Evolutionary conservation across 2,329 filamentous ascomycete genomes (phyloP), one percentile per base, ranked within the genome.

Genomic region (Xylariaceae sp.): DNA sequence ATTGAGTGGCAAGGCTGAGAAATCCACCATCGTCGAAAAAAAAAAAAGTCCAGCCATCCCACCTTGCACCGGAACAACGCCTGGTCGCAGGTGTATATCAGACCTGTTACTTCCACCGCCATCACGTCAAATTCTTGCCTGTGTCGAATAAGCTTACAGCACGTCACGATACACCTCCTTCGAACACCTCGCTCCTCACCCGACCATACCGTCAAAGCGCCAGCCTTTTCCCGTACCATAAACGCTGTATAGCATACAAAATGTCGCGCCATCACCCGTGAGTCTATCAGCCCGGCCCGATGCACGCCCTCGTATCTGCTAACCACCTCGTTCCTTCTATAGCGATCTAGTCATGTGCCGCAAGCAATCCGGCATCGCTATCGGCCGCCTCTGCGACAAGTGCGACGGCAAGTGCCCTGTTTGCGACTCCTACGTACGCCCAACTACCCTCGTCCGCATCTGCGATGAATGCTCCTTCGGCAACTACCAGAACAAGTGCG

Each of bases 401-500:
- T 98, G 93, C 76, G 93, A 98, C 72, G 93, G 93, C 67, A 98
- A 98, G 74, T 98, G 93, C 62, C 93, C 93, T 52, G 90, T 98
- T 47, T 98, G 93, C 81, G 93, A 98, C 66, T 95, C 88, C 47
- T 98, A 98, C 78, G 93, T 98, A 50, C 90, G 93, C 13, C 93
- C 93, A 11, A 98, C 93, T 19, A 97, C 93, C 8, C 84, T 97
- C 43, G 93, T 95, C 47, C 89, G 91, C 61, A 97, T 98, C 72
- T 98, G 93, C 75, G 93, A 98, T 73, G 93, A 98, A 72, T 98
- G 93, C 76, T 90, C 87, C 64, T 98, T 98, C 66, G 93, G 93
- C 62, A 98, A 98, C 77, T 98, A 96, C 74, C 93, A 97, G 72
- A 98, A 98, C 74, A 98, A 98, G 69, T 98, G 93, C 65, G 89